Evolutionary conservation across 108 stramenopile genomes (phyloP), one percentile per base, ranked within the genome.

Genomic region (Fistulifera pelliculosa): DNA sequence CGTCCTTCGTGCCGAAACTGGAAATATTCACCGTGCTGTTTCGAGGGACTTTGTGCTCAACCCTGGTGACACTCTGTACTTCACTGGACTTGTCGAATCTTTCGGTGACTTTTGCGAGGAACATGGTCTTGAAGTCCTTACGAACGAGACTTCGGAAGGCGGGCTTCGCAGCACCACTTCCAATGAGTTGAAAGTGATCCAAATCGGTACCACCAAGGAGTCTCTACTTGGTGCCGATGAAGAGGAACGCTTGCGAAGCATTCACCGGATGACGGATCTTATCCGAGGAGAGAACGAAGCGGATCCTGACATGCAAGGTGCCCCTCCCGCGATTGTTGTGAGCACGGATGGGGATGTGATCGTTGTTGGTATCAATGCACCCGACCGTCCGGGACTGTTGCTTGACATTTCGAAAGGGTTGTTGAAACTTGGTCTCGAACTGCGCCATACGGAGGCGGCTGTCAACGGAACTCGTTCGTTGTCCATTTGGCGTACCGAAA

Each of bases 31-130:
- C 69, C 65, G 85, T 27, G 92, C 92, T 26, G 92, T 93, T 8
- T 83, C 87, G 18, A 79, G 77, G 52, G 85, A 93, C 4, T 89
- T 93, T 60, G 83, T 89, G 14, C 56, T 93, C 39, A 80, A 84
- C 60, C 87, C 72, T 0, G 85, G 80, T 45, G 92, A 93, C 64
- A 67, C 80, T 58, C 63, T 93, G 7, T 89, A 83, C 66, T 93
- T 93, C 73, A 90, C 87, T 41, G 87, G 87, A 26, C 56, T 84
- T 52, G 73, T 90, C 5, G 83, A 93, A 45, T 72, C 54, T 14
- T 89, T 93, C 67, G 85, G 79, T 8, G 61, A 70, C 12, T 87
- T 93, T 62, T 89, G 87, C 59, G 79, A 80, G 49, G 76, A 76
- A 38, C 79, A 93, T 55, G 92, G 81, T 2, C 64, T 93, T 51